Conservation (phyloP, 2,329 filamentous ascomycete genomes). For the Colletotrichum ledebouriae region DNA sequence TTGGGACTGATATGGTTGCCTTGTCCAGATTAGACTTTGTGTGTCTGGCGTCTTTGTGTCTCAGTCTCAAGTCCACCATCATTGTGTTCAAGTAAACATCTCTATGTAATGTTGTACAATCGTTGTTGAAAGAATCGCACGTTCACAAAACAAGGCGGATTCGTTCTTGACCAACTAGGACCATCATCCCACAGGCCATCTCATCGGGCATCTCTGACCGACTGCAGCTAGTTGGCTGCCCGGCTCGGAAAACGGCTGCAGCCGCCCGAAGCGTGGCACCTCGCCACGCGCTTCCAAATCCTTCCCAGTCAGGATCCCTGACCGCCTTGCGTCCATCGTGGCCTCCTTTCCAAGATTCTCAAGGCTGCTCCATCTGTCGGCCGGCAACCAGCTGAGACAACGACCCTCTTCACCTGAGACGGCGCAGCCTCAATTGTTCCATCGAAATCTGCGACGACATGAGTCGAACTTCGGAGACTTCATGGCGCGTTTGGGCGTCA, state of each 20-base stretch:
- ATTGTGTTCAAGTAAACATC: too few species aligned
- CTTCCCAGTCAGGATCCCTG: neutral
- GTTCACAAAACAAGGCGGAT: neutral
- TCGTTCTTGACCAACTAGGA: neutral
- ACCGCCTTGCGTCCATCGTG: neutral
- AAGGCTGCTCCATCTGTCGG: neutral
- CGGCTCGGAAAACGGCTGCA: constrained; percentile 13
- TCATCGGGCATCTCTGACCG: neutral
- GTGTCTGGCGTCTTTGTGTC: too few species aligned
- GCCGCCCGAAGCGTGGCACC: neutral
- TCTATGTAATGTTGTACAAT: too few species aligned
- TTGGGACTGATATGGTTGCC: too few species aligned
- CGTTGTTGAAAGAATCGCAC: too few species aligned
- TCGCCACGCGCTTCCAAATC: neutral
- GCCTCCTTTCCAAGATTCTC: neutral
- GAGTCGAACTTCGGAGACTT: neutral
- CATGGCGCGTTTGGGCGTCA: neutral
- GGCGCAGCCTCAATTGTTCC: neutral
- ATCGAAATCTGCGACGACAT: neutral
- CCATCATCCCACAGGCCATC: neutral
- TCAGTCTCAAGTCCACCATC: too few species aligned
- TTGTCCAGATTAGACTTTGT: too few species aligned
- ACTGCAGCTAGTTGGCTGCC: constrained; percentile 1
- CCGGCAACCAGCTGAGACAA: neutral
- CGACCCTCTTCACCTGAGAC: neutral